Conservation (phyloP, 2,329 filamentous ascomycete genomes). For the Trichoderma hamatum region DNA sequence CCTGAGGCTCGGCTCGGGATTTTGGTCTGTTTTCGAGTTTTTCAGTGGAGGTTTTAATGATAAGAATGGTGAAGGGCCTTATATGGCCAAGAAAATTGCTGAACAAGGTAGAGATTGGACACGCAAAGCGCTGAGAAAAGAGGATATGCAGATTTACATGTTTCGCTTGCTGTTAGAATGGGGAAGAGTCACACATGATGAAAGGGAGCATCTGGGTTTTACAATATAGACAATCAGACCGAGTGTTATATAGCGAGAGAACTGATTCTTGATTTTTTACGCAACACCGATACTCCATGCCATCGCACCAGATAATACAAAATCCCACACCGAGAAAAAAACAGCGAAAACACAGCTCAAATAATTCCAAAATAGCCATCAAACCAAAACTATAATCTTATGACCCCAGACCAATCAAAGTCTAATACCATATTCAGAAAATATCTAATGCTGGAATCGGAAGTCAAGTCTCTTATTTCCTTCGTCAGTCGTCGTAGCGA, state of each 20-base stretch:
- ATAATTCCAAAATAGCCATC: neutral
- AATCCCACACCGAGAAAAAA: neutral
- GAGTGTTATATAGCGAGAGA: neutral
- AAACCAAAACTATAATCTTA: neutral
- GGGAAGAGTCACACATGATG: conserved; percentile 64
- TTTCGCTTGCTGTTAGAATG: conserved; percentile 73
- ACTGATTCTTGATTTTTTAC: neutral
- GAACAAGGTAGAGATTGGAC: conserved; percentile 58
- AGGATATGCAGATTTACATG: conserved; percentile 77
- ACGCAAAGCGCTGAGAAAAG: conserved; percentile 58
- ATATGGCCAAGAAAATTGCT: conserved; percentile 31
- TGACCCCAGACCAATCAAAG: neutral
- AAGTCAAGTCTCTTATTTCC: conserved; percentile 60
- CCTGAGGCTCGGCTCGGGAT: conserved; percentile 52
- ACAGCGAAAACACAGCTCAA: neutral
- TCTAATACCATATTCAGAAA: neutral
- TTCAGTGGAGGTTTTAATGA: conserved; percentile 25
- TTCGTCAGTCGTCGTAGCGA: conserved; percentile 54
- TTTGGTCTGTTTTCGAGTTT: conserved; percentile 57
- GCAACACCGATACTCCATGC: neutral
- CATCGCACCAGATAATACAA: neutral
- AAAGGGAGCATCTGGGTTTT: conserved; percentile 44
- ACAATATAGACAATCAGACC: neutral
- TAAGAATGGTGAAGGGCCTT: conserved; percentile 19
- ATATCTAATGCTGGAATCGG: conserved; percentile 50